Conservation (phyloP, 805 yeast genomes). For the Yamadazyma laniorum region DNA sequence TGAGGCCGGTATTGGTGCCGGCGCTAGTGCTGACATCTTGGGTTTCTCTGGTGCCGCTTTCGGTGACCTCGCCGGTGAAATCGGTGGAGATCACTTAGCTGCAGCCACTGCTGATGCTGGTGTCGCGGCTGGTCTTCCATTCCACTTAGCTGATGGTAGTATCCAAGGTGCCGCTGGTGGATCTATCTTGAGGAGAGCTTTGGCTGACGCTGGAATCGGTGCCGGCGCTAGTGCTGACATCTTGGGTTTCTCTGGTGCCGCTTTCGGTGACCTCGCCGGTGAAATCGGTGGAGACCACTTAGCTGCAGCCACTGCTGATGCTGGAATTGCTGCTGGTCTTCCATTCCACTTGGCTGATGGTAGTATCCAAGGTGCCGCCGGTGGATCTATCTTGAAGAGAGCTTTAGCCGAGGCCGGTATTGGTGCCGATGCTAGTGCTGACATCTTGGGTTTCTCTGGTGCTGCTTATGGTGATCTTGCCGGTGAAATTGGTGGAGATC, state of each 20-base stretch:
- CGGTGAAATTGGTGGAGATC: slow-evolving; percentile 14
- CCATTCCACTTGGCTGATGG: slow-evolving; percentile 4
- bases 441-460: slow-evolving; percentile 9
- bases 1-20: slow-evolving; percentile 13
- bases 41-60: slow-evolving; percentile 11
- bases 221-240: slow-evolving; percentile 11
- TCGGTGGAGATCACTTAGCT: slow-evolving; percentile 8
- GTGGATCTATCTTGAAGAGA: slow-evolving; percentile 10
- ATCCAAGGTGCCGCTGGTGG: slow-evolving; percentile 10
- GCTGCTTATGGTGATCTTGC: slow-evolving; percentile 12
- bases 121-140: slow-evolving; percentile 9
- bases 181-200: slow-evolving; percentile 12
- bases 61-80: slow-evolving; percentile 13
- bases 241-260: slow-evolving; percentile 5
- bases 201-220: slow-evolving; percentile 10
- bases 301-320: slow-evolving; percentile 6
- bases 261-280: slow-evolving; percentile 7
- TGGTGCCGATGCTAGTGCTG: slow-evolving; percentile 5
- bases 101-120: slow-evolving; percentile 6
- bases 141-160: slow-evolving; percentile 9
- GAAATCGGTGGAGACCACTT: slow-evolving; percentile 8
- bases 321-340: slow-evolving; percentile 8
- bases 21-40: slow-evolving; percentile 2
- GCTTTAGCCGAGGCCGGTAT: slow-evolving; percentile 11
- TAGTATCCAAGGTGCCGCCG: slow-evolving; percentile 6